These are phyloP conservation scores for Elsinoe perseae DNA, from an alignment of 2,329 filamentous ascomycete genomes.

Conservation along the genomic window DNA sequence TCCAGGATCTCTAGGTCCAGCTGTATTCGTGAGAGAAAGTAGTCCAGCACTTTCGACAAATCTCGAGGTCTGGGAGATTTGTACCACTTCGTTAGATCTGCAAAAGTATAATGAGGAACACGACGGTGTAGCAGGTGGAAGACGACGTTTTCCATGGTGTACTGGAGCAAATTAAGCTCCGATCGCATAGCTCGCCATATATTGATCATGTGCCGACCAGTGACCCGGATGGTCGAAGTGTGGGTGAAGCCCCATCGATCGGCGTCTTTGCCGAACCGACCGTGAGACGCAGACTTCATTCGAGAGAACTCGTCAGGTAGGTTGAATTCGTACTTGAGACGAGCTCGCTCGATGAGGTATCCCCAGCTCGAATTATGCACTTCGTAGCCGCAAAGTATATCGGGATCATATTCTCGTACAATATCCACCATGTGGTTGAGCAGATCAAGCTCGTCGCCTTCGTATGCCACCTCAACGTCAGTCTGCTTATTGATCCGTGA, in stretches of 20 bases:
- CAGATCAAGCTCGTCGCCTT: conserved; percentile 73
- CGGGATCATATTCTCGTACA: conserved; percentile 76
- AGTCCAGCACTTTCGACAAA: conserved; percentile 64
- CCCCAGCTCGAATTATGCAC: conserved; percentile 93
- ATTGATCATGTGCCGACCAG: conserved; percentile 91
- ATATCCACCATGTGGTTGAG: conserved; percentile 81
- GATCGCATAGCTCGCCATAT: conserved; percentile 92
- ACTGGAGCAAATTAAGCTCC: conserved; percentile 86
- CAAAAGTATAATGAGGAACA: conserved; percentile 78
- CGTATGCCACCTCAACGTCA: conserved; percentile 59
- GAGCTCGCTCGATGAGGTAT: conserved; percentile 83
- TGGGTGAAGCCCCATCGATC: conserved; percentile 93
- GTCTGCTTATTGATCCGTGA: conserved; percentile 54
- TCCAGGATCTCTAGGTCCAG: conserved; percentile 88
- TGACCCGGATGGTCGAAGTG: conserved; percentile 85
- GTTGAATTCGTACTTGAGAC: conserved; percentile 79
- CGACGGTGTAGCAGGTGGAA: conserved; percentile 84
- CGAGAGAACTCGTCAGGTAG: conserved; percentile 86
- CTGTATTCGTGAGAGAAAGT: conserved; percentile 68
- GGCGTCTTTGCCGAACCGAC: conserved; percentile 74
- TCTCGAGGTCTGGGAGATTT: conserved; percentile 59
- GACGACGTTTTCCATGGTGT: conserved; percentile 91
- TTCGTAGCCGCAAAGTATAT: conserved; percentile 90
- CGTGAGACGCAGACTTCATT: conserved; percentile 75
- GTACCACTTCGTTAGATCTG: conserved; percentile 77